Evolutionary conservation across 164 flowering plant genomes (phyloP).

Genomic region (Macadamia integrifolia): DNA sequence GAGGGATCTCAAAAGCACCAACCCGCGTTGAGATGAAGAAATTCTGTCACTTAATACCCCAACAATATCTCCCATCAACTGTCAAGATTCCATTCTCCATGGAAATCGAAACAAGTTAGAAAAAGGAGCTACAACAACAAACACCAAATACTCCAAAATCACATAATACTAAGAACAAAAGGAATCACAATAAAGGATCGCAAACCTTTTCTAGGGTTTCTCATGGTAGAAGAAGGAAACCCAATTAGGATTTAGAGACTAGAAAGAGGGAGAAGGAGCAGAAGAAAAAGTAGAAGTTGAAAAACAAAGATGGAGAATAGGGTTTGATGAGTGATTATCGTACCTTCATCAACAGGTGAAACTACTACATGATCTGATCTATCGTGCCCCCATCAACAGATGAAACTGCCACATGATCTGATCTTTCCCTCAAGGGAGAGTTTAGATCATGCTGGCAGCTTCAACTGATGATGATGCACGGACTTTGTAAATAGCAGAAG

Average conservation of each 20-base stretch:
- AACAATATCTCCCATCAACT: slow-evolving; percentile 5
- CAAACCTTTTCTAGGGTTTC: slow-evolving; percentile 19
- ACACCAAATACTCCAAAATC: not conserved
- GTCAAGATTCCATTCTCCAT: slow-evolving; percentile 10
- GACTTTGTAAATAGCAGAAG: not conserved
- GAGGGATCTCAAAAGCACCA: slow-evolving; percentile 14
- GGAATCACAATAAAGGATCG: slow-evolving; percentile 6
- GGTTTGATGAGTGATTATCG: slow-evolving; percentile 8
- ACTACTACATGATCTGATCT: slow-evolving; percentile 14
- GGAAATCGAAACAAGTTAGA: not conserved
- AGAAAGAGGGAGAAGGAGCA: no score
- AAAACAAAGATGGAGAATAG: not conserved
- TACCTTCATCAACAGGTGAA: slow-evolving; percentile 59
- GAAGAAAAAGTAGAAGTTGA: not conserved
- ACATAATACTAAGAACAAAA: not conserved
- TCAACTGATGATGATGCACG: slow-evolving; percentile 54
- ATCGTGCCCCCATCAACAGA: slow-evolving; percentile 44
- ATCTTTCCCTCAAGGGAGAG: slow-evolving; percentile 27
- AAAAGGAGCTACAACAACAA: not conserved
- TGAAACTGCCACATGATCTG: slow-evolving; percentile 82
- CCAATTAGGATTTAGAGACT: not conserved
- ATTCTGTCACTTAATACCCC: slow-evolving; percentile 16
- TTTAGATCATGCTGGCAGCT: slow-evolving; percentile 96
- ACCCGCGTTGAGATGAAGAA: slow-evolving; percentile 9
- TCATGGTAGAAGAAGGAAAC: slow-evolving; percentile 2